These are phyloP conservation scores for Candida boidinii DNA, from an alignment of 805 yeast species.

Conservation along the genomic window DNA sequence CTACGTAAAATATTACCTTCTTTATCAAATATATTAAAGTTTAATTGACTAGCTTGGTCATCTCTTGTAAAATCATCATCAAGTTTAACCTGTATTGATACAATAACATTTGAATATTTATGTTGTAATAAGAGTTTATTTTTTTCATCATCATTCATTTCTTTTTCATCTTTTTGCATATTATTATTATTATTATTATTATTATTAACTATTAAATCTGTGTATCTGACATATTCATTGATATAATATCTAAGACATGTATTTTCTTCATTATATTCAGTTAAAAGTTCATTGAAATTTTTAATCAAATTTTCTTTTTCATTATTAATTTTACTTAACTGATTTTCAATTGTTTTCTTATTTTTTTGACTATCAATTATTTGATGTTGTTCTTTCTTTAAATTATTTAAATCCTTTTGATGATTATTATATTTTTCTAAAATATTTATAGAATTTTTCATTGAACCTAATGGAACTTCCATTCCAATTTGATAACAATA, in stretches of 20 bases:
- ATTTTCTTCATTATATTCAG: conserved; percentile 7
- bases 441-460: conserved; percentile 5
- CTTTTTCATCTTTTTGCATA: conserved; percentile 2
- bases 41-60: conserved; percentile 15
- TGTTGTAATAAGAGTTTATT: no score
- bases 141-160: neutral
- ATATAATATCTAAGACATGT: conserved; percentile 13
- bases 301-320: conserved; percentile 3
- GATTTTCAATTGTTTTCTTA: no score
- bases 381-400: conserved; percentile 3
- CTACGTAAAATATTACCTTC: conserved; percentile 20
- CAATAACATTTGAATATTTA: no score
- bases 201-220: no score
- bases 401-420: conserved; percentile 5
- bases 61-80: conserved; percentile 11
- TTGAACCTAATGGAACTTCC: conserved; percentile 9
- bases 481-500: conserved; percentile 25
- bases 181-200: no score
- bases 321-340: no score
- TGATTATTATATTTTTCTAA: conserved; percentile 3
- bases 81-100: conserved; percentile 15
- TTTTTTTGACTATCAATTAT: no score
- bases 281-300: conserved; percentile 5
- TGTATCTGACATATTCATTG: conserved; percentile 6
- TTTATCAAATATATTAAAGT: conserved; percentile 19